Evolutionary conservation across 768 basidiomycete species (phyloP), one percentile per base, ranked within the genome.

Genomic region (Pisolithus orientalis): DNA sequence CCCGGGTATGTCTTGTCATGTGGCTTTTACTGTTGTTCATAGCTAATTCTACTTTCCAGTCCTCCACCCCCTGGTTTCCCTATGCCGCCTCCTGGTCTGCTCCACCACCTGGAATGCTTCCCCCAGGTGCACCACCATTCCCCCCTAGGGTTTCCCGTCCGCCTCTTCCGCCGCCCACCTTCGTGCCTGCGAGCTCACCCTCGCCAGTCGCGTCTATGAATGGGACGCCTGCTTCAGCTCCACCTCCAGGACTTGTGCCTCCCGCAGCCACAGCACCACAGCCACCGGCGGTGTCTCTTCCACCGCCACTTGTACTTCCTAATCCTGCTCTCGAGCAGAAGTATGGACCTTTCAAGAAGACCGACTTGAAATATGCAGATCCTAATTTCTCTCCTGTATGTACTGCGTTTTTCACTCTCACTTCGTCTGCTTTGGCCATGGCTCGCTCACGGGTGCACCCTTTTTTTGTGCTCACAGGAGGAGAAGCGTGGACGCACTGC

Each of bases 381-480:
- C 70, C 90, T 0, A 90, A 91, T 62, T 90, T 88, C 65, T 82
- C 80, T 52, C 85, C 88, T 5, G 90, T 90, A 58, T 42, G 83
- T 75, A 11, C 16, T 25, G 27, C 29, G n/a, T 21, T 51, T 34
- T 29, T 16, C 47, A 8, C 31, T 34, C 39, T 21, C 39, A 39
- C 13, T 50, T 38, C 11, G 10, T 49, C 24, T 39, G 10, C 17
- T 21, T 29, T 43, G n/a, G 10, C 25, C 25, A 24, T 43, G n/a
- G 17, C 7, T 21, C 2, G 21, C 21, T 21, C 21, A 21, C 21
- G 21, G 21, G 21, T 21, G 1, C 21, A 21, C 2, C 21, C 21
- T 21, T 21, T 21, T n/a, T 21, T 32, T 21, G 17, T 29, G 21
- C 31, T 6, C 39, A n/a, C 57, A 94, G 90, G 88, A 90, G 55